phyloP scores from a whole-genome alignment of 495 filamentous ascomycete genomes.

The Polyplosphaeria fusca region DNA sequence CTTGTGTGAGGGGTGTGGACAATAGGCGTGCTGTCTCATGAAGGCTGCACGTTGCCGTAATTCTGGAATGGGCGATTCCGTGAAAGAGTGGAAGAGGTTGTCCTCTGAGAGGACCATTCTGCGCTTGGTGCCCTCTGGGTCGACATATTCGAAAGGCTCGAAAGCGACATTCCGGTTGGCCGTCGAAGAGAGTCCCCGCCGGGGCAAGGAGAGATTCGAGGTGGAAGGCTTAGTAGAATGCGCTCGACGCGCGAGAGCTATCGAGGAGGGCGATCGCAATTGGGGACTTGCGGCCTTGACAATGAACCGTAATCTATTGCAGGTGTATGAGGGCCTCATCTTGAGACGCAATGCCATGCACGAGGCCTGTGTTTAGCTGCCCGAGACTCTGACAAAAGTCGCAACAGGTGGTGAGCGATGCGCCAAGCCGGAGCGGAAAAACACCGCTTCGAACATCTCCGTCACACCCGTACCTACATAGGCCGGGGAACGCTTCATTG shows the following conservation, averaged over 20 bases:
- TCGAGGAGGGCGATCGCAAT: neutral
- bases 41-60: slow-evolving; percentile 82
- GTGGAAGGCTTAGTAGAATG: slow-evolving; percentile 19
- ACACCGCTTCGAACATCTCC: too few species aligned
- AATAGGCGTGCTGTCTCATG: slow-evolving; percentile 86
- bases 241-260: slow-evolving; percentile 1
- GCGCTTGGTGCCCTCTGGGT: slow-evolving; percentile 16
- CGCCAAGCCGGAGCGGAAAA: too few species aligned
- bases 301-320: slow-evolving; percentile 16
- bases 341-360: too few species aligned
- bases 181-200: slow-evolving; percentile 26
- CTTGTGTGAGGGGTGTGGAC: slow-evolving; percentile 81
- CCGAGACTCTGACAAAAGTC: too few species aligned
- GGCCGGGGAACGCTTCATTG: too few species aligned
- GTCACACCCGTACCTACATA: too few species aligned
- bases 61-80: slow-evolving; percentile 76
- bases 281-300: slow-evolving; percentile 12
- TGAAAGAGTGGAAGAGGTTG: slow-evolving; percentile 90
- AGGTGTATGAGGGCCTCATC: slow-evolving; percentile 31
- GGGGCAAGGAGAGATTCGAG: slow-evolving; percentile 7
- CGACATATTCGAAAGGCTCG: slow-evolving; percentile 20
- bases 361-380: too few species aligned
- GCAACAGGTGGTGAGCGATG: too few species aligned
- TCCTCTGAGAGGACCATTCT: slow-evolving; percentile 60
- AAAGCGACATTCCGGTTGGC: slow-evolving; percentile 9